Conservation (phyloP, 176 grass and related monocot genomes). For the Microstegium vimineum region DNA sequence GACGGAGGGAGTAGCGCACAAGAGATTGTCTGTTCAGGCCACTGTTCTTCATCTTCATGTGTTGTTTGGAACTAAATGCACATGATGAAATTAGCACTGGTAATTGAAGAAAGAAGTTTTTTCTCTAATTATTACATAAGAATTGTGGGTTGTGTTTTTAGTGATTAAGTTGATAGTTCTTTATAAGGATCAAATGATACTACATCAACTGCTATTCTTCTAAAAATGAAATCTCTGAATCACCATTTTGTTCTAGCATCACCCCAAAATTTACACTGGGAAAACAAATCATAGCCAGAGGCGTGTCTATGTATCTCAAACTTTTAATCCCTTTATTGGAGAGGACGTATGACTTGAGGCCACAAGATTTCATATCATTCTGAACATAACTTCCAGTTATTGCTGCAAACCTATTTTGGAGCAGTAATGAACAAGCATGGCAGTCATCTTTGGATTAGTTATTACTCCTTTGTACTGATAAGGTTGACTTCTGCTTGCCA, state of each 20-base stretch:
- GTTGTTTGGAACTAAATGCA: not conserved
- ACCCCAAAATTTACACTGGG: not conserved
- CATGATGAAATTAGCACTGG: not conserved
- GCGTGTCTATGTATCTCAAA: not conserved
- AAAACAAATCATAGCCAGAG: not conserved
- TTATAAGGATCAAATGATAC: not conserved
- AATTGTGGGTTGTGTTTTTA: too few relatives aligned
- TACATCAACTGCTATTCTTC: not conserved
- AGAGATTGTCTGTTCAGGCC: not conserved
- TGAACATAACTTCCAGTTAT: not conserved
- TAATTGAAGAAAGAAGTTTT: not conserved
- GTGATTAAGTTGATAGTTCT: too few relatives aligned
- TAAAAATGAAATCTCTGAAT: not conserved
- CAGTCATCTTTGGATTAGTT: conserved; percentile 10
- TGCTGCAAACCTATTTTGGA: not conserved
- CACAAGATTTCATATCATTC: not conserved
- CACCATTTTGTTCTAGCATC: not conserved
- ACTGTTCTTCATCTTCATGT: not conserved
- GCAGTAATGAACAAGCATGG: not conserved
- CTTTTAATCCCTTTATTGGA: not conserved
- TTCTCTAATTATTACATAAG: too few relatives aligned
- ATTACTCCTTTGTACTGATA: conserved; percentile 15
- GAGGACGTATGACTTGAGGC: not conserved
- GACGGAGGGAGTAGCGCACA: too few relatives aligned
- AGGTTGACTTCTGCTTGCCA: conserved; percentile 37